A percentile compares a stretch with the other conserved stretches of the same genome.
Evolutionary conservation across 1,284 basidiomycete genomes (phyloP).

Genomic region (Chiua sp.): DNA sequence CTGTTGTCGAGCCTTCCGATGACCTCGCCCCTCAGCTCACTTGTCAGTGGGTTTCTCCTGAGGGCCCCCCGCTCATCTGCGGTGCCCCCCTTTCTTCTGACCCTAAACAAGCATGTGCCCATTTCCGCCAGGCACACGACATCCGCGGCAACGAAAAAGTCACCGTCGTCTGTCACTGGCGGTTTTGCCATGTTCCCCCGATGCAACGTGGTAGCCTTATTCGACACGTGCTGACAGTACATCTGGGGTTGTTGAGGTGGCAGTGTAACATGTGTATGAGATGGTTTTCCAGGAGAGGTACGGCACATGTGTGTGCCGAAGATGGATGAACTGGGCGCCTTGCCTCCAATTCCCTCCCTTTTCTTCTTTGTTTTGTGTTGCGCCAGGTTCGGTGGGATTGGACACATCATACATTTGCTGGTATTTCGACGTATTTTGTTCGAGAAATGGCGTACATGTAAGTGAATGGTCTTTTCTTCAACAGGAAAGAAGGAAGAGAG

Average conservation of each 20-base stretch:
- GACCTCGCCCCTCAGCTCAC: neutral
- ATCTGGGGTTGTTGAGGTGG: constrained; percentile 23
- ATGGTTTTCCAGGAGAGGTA: constrained; percentile 24
- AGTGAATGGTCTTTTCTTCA: neutral
- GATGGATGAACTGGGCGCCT: neutral
- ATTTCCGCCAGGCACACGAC: constrained; percentile 18
- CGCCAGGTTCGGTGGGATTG: neutral
- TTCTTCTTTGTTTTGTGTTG: neutral
- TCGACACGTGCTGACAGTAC: constrained; percentile 22
- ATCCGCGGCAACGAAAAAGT: constrained; percentile 25
- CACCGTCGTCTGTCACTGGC: constrained; percentile 15
- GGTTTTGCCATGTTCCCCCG: constrained; percentile 7
- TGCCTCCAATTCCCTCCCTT: neutral
- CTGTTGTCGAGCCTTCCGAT: neutral
- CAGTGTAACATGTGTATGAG: constrained; percentile 15
- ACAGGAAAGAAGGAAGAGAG: neutral
- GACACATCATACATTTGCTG: neutral
- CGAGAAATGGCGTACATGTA: neutral
- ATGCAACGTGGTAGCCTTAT: constrained; percentile 26
- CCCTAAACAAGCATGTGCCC: constrained; percentile 6
- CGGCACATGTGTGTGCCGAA: constrained; percentile 15
- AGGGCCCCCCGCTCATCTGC: neutral
- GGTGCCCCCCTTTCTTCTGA: constrained; percentile 11
- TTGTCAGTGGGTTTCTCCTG: constrained; percentile 17
- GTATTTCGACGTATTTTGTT: neutral